Conservation (phyloP, 441 rosid species). For the Erodium trifolium region DNA sequence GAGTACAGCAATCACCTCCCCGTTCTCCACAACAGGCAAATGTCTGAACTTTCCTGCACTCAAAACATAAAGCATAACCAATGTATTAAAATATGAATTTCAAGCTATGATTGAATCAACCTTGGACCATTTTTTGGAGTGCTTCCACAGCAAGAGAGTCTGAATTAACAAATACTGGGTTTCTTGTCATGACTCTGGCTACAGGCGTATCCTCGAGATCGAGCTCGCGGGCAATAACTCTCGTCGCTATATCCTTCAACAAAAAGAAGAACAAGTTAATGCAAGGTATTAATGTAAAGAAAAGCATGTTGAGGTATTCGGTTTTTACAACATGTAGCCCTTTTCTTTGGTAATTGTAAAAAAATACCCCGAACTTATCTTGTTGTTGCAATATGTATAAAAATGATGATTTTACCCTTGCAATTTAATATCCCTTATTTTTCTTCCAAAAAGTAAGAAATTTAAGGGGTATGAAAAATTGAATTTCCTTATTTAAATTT, state of each 20-base stretch:
- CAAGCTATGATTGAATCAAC: conserved; percentile 29
- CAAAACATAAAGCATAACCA: conserved; percentile 1
- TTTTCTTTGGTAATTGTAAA: no score
- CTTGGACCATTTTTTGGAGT: conserved; percentile 95
- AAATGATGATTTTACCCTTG: no score
- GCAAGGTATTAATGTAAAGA: no score
- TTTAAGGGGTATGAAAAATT: no score
- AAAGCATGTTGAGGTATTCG: no score
- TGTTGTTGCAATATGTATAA: no score
- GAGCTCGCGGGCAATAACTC: conserved; percentile 72
- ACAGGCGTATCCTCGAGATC: conserved; percentile 78
- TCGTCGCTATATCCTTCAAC: conserved; percentile 71
- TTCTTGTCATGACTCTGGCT: conserved; percentile 91
- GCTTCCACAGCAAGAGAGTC: conserved; percentile 97
- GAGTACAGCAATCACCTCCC: conserved; percentile 90
- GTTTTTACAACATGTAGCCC: no score
- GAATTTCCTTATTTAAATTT: no score
- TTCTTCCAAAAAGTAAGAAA: no score
- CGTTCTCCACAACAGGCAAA: conserved; percentile 96
- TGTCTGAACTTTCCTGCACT: conserved; percentile 87
- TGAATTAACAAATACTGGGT: conserved; percentile 83
- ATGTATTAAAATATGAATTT: conserved; percentile 3
- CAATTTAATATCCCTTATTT: no score
- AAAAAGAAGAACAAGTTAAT: conserved; percentile 18
- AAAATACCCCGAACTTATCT: no score